Conservation (phyloP, 2,329 filamentous ascomycete genomes). For the Fusarium ambrosium region DNA sequence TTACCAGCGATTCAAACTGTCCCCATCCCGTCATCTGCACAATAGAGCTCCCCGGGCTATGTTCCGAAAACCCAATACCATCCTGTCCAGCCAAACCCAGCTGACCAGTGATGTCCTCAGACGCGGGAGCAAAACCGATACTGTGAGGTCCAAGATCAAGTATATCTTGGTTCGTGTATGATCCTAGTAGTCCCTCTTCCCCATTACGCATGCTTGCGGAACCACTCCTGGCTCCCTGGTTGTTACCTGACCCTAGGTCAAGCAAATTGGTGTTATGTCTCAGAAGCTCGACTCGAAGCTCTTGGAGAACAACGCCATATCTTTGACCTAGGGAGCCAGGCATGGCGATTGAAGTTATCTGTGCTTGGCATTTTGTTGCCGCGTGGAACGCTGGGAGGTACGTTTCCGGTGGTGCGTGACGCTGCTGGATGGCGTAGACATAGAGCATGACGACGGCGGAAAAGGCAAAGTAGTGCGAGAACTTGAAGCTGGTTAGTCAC, state of each 20-base stretch:
- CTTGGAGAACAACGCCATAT: constrained; percentile 59
- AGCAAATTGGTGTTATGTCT: constrained; percentile 40
- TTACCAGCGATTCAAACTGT: constrained; percentile 40
- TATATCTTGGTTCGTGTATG: not conserved
- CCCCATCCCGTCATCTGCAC: constrained; percentile 40
- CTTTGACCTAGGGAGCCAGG: constrained; percentile 56
- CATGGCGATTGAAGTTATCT: constrained; percentile 54
- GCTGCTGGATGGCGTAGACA: constrained; percentile 58
- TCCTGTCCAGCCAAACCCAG: constrained; percentile 9
- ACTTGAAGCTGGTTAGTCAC: constrained; percentile 51
- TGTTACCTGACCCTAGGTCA: not conserved
- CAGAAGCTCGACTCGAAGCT: constrained; percentile 47
- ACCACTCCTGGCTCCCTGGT: not conserved
- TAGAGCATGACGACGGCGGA: constrained; percentile 61
- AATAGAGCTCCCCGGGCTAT: constrained; percentile 3
- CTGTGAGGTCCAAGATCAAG: not conserved
- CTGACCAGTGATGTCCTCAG: not conserved
- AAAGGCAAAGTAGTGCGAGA: constrained; percentile 60
- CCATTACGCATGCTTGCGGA: not conserved
- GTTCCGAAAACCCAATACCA: constrained; percentile 4
- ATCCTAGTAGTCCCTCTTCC: not conserved
- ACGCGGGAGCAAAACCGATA: not conserved
- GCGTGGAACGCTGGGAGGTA: constrained; percentile 52
- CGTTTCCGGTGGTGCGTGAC: constrained; percentile 43
- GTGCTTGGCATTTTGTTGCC: constrained; percentile 56